phyloP scores from a whole-genome alignment of 2,329 filamentous ascomycete species.

The Cercospora citrullina region DNA sequence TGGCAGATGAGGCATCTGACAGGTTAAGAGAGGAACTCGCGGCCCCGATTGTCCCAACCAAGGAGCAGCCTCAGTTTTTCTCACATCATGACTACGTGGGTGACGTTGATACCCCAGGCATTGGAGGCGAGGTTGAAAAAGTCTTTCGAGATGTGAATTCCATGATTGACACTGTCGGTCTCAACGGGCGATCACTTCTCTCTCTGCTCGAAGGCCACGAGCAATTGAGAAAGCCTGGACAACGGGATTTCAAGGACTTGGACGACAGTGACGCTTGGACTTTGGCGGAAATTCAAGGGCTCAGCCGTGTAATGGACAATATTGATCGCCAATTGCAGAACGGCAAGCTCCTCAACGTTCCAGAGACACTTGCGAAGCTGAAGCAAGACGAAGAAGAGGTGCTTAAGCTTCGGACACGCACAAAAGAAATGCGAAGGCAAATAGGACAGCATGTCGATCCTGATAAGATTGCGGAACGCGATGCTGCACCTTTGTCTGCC shows the following conservation, averaged over 20 bases:
- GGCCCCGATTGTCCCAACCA: slow-evolving; percentile 61
- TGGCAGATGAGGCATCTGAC: slow-evolving; percentile 70
- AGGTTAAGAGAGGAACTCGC: slow-evolving; percentile 63
- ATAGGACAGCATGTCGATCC: slow-evolving; percentile 70
- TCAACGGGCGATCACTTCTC: slow-evolving; percentile 71
- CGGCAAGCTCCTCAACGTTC: slow-evolving; percentile 67
- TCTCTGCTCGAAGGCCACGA: slow-evolving; percentile 67
- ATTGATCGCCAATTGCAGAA: slow-evolving; percentile 66
- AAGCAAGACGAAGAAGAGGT: slow-evolving; percentile 67
- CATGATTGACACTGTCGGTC: slow-evolving; percentile 89
- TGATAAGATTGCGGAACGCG: slow-evolving; percentile 62
- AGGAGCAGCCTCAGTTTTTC: slow-evolving; percentile 67
- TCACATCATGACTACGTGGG: slow-evolving; percentile 53
- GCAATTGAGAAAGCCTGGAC: slow-evolving; percentile 51
- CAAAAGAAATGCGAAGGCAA: slow-evolving; percentile 76
- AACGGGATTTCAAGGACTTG: slow-evolving; percentile 63
- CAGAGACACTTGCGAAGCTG: slow-evolving; percentile 67
- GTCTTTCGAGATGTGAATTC: slow-evolving; percentile 79
- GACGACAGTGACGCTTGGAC: slow-evolving; percentile 61
- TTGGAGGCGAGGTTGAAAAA: slow-evolving; percentile 52
- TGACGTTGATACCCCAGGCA: slow-evolving; percentile 43
- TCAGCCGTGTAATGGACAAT: slow-evolving; percentile 54
- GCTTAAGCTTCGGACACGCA: slow-evolving; percentile 69
- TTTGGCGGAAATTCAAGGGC: slow-evolving; percentile 70
- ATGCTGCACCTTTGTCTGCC: slow-evolving; percentile 73